Evolutionary conservation across 805 yeast genomes (phyloP), one percentile per base, ranked within the genome.

Genomic region (Komagataella pastoris): DNA sequence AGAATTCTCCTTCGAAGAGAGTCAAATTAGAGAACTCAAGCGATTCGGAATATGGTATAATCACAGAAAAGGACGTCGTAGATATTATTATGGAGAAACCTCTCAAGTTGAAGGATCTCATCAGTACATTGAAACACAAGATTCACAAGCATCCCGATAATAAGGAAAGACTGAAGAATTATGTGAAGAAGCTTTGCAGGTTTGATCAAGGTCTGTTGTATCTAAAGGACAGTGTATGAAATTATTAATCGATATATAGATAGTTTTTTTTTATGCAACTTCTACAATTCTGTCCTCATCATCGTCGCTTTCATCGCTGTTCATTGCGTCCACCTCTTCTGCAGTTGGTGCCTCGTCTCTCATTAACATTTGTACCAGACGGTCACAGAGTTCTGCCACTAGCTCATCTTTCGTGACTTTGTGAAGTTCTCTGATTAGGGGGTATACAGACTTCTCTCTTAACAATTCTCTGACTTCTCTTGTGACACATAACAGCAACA

Each of bases 341-440:
- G 24, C n/a, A 7, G 21, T 46, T 43, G 79, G 76, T 7, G 75
- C 77, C 61, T 90, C 97, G 61, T 91, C 97, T 72, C 97, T 80
- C 93, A 86, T 85, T 56, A 91, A 73, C 81, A 88, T 78, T 64
- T 91, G 91, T 19, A 90, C 99, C 46, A 86, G 66, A 63, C 93
- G 76, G 58, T 88, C 95, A 69, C 93, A 83, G 47, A 85, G 67
- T 47, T 85, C 95, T 47, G 72, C 72, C 19, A 88, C 74, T 17
- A 56, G 52, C 23, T 67, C 69, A 46, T 69, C 66, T 6, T 55
- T 65, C 4, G 67, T 61, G 49, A 67, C 78, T 60, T 84, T 83
- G 61, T 90, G 96, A 51, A 91, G 71, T 68, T 89, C 97, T 62
- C 96, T 82, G 44, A 93, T 73, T 52, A 93, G 64, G 17, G 96